Evolutionary conservation across 148 eudicot genomes (phyloP).

Genomic region (Silene latifolia): DNA sequence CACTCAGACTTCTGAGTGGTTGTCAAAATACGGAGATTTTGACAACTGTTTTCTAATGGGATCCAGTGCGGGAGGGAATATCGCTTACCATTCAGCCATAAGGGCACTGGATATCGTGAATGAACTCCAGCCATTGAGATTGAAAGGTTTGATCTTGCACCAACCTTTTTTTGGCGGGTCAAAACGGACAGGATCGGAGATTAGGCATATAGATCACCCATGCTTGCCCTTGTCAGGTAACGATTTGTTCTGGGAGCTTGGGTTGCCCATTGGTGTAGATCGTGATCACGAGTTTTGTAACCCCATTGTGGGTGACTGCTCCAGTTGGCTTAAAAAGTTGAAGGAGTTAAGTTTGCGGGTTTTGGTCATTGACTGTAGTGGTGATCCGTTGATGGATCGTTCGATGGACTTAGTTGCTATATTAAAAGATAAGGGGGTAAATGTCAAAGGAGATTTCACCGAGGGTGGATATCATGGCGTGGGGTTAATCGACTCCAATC

Average conservation of each 20-base stretch:
- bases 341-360: constrained; percentile 25
- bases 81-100: constrained; percentile 32
- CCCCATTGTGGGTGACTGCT: constrained; percentile 14
- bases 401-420: constrained; percentile 22
- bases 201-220: constrained; percentile 26
- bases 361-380: constrained; percentile 30
- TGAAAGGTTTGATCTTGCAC: constrained; percentile 36
- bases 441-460: constrained; percentile 23
- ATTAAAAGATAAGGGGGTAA: constrained; percentile 23
- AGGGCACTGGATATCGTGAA: constrained; percentile 1
- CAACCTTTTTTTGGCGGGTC: constrained; percentile 44
- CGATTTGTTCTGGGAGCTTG: constrained; percentile 54
- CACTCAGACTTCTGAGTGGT: constrained; percentile 22
- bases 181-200: constrained; percentile 37
- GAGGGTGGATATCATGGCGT: constrained; percentile 34
- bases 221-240: constrained; percentile 39
- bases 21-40: constrained; percentile 30
- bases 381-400: constrained; percentile 37
- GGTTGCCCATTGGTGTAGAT: constrained; percentile 43
- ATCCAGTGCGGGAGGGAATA: constrained; percentile 51
- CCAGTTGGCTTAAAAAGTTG: constrained; percentile 9
- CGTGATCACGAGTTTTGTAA: constrained; percentile 46
- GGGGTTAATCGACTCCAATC: constrained; percentile 18
- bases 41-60: constrained; percentile 35
- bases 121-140: constrained; percentile 25